Evolutionary conservation across 176 grass and related monocot genomes (phyloP).

Genomic region (Puccinellia tenuiflora): DNA sequence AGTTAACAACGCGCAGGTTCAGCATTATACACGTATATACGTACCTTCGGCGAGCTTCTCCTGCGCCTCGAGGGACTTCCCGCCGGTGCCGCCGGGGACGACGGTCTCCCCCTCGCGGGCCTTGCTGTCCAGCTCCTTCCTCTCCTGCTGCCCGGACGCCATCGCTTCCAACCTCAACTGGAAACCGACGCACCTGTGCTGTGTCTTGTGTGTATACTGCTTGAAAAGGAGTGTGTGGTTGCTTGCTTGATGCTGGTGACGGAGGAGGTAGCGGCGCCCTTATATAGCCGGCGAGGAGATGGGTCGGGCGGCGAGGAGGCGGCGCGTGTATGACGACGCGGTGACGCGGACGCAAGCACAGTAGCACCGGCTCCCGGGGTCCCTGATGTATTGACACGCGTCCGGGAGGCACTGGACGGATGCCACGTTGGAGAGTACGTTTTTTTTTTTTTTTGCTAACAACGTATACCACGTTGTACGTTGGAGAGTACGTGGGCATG

Average conservation of each 20-base stretch:
- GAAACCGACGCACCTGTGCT: background rate
- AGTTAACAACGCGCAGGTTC: no score
- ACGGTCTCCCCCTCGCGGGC: slow-evolving; percentile 56
- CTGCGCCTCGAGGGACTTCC: slow-evolving; percentile 55
- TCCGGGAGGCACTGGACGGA: background rate
- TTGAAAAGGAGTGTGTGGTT: background rate
- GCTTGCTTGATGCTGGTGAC: background rate
- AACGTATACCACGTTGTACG: no score
- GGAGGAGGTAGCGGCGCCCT: background rate
- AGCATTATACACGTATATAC: background rate
- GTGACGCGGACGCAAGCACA: slow-evolving; percentile 24
- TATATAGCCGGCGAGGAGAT: slow-evolving; percentile 12
- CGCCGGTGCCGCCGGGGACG: slow-evolving; percentile 61
- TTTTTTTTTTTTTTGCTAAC: no score
- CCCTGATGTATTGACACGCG: background rate
- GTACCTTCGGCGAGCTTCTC: slow-evolving; percentile 62
- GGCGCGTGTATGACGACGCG: slow-evolving; percentile 37
- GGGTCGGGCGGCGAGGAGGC: background rate
- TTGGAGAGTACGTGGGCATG: background rate
- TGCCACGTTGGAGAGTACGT: slow-evolving; percentile 33
- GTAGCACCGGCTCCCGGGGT: no score
- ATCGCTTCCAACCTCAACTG: slow-evolving; percentile 9
- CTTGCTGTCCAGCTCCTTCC: slow-evolving; percentile 50
- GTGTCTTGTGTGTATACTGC: no score
- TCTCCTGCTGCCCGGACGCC: slow-evolving; percentile 45